Conservation (phyloP, 1,284 basidiomycete genomes). For the Amylostereum areolatum region DNA sequence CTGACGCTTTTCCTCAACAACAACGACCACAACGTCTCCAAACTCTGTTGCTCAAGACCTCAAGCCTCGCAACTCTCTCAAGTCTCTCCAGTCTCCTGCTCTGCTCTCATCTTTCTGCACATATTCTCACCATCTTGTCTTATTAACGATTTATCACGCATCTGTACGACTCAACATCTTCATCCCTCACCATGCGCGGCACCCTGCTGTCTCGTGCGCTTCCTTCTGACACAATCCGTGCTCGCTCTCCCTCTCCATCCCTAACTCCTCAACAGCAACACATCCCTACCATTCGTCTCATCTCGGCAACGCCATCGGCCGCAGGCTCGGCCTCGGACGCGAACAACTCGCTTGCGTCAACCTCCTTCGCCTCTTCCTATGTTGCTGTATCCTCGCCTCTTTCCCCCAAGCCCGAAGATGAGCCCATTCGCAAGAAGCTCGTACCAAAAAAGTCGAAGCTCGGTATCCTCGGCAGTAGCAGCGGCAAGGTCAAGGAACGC, state of each 20-base stretch:
- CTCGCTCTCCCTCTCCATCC: constrained; percentile 23
- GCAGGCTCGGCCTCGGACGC: constrained; percentile 34
- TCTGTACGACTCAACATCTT: constrained; percentile 1
- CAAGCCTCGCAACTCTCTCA: constrained; percentile 6
- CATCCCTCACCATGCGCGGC: constrained; percentile 24
- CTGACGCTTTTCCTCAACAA: background rate
- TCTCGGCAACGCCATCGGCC: constrained; percentile 59
- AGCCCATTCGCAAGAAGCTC: constrained; percentile 38
- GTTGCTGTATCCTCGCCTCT: constrained; percentile 25
- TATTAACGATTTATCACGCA: constrained; percentile 8
- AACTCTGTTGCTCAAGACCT: background rate
- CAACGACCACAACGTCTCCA: too few species aligned
- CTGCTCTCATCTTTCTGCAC: too few species aligned
- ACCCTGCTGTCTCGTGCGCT: constrained; percentile 27
- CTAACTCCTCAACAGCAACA: constrained; percentile 22
- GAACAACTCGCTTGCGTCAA: constrained; percentile 13
- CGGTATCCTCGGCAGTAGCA: constrained; percentile 38
- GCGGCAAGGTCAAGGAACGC: constrained; percentile 28
- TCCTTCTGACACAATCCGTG: constrained; percentile 19
- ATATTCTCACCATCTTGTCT: too few species aligned
- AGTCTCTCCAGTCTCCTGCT: constrained; percentile 5
- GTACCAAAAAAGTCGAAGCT: constrained; percentile 75
- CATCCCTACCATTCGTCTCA: constrained; percentile 60
- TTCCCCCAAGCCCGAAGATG: constrained; percentile 24
- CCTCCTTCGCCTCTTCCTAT: constrained; percentile 22